Percentiles rank a stretch among this genome's conserved stretches.
These are phyloP conservation scores for Panicum miliaceum DNA, from an alignment of 176 grass and related monocot species.

Conservation along the genomic window DNA sequence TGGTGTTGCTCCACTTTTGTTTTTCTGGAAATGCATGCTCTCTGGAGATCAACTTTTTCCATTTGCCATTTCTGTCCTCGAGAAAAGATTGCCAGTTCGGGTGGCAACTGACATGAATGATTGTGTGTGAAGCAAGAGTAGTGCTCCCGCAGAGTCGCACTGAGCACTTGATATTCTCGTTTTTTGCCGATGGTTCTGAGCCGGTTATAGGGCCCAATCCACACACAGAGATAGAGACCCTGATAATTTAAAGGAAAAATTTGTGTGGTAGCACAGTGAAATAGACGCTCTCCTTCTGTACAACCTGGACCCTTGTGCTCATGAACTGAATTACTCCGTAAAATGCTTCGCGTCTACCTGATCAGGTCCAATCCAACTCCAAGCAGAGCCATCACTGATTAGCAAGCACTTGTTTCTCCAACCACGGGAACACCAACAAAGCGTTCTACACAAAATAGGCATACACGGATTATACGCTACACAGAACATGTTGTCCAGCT, in stretches of 20 bases:
- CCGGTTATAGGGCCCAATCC: neutral
- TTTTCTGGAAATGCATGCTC: neutral
- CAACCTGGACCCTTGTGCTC: neutral
- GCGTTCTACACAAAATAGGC: neutral
- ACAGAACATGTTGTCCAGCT: neutral
- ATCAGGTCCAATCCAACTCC: neutral
- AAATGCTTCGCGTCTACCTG: neutral
- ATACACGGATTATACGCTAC: neutral
- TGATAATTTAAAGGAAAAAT: neutral
- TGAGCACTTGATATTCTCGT: neutral
- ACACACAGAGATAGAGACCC: neutral
- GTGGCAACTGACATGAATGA: slow-evolving; percentile 8
- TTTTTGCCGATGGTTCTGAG: neutral
- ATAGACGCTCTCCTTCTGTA: neutral
- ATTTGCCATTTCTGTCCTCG: neutral
- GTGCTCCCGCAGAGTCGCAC: neutral
- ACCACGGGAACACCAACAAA: neutral
- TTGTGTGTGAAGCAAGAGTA: neutral
- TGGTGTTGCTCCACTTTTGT: neutral
- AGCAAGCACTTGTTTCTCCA: neutral
- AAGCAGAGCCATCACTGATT: neutral
- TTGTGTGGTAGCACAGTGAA: no score
- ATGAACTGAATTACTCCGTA: neutral
- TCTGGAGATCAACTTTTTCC: neutral
- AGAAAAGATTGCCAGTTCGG: neutral